These are phyloP conservation scores for Yarrowia alimentaria DNA, from an alignment of 805 yeast genomes.

Conservation along the genomic window DNA sequence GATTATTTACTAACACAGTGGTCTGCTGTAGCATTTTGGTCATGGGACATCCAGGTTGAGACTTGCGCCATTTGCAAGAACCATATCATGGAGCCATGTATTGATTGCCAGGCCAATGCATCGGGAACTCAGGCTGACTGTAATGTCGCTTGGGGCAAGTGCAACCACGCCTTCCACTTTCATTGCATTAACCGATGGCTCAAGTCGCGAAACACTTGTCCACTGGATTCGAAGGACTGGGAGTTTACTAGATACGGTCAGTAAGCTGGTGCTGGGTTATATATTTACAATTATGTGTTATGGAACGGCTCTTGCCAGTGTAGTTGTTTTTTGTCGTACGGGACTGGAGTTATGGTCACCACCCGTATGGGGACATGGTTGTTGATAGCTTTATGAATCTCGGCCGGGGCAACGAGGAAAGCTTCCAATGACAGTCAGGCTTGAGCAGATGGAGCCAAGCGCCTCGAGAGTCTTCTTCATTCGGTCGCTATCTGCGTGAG, in stretches of 20 bases:
- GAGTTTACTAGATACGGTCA: constrained; percentile 69
- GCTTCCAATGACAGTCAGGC: constrained; percentile 38
- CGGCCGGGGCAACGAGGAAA: constrained; percentile 30
- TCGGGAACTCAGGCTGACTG: constrained; percentile 68
- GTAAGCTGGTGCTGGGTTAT: constrained; percentile 36
- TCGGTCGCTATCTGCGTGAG: constrained; percentile 33
- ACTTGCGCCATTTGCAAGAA: constrained; percentile 98
- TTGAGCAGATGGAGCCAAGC: constrained; percentile 30
- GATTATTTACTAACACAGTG: constrained; percentile 51
- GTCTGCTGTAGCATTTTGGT: constrained; percentile 99
- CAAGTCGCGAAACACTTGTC: constrained; percentile 92
- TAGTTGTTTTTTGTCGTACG: background rate
- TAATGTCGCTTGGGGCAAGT: constrained; percentile 94
- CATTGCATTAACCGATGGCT: constrained; percentile 97
- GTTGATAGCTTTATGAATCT: background rate
- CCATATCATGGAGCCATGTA: constrained; percentile 95
- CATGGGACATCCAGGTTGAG: constrained; percentile 95
- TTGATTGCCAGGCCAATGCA: constrained; percentile 88
- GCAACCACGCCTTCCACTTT: constrained; percentile 97
- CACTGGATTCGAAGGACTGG: constrained; percentile 94
- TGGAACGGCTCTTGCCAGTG: background rate
- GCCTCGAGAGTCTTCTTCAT: constrained; percentile 19
- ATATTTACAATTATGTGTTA: constrained; percentile 4
- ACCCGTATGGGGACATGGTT: no score
- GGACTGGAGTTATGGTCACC: no score